Base-by-base conservation (phyloP, 805 yeast species). In the Cyberlindnera bimundalis region DNA sequence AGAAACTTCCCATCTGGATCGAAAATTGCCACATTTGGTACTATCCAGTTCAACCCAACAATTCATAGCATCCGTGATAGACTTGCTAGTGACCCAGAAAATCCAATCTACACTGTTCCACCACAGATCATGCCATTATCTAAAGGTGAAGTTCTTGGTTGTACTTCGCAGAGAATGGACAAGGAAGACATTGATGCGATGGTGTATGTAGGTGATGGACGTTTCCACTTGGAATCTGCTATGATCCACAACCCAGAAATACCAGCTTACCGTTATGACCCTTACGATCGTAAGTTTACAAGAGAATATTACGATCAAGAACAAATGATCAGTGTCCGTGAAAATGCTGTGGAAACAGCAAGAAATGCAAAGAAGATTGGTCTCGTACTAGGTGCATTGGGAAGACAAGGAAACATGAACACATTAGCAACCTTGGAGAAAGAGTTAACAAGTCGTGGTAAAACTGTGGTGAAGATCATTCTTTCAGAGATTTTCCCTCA, bases 241-340 rank as follows among this genome's bases (percentile, higher is more conserved):
- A 91, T 93, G 98, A 93, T 93, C 41, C 98, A 90, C 62, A 93
- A 93, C 58, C 99, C 99, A 0, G 78, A 78, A 5, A 74, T 91
- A 14, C 95, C 95, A 0, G 98, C 98, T 0, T 93, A 70, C 62
- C 77, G 96, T 54, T 93, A 93, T 60, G 99, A 93, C 59, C 99
- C 99, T 10, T 93, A 93, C 60, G 84, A 89, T 14, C 73, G 96
- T 47, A 89, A 85, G 58, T 88, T 93, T 64, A 90, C 99, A 1
- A 65, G 83, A 33, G 99, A 93, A 61, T 75, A 77, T 47, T 93
- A 88, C 58, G 96, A 87, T 54, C 96, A 89, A 55, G 74, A 78
- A 38, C 93, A 90, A 60, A 71, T 93, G 81, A 77, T 81, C 9
- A 56, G 70, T 19, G 81, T 90, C 1, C 68, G 99, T 54, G 66